Base-by-base conservation (phyloP, 805 yeast species). In the Metschnikowia bowlesiae region DNA sequence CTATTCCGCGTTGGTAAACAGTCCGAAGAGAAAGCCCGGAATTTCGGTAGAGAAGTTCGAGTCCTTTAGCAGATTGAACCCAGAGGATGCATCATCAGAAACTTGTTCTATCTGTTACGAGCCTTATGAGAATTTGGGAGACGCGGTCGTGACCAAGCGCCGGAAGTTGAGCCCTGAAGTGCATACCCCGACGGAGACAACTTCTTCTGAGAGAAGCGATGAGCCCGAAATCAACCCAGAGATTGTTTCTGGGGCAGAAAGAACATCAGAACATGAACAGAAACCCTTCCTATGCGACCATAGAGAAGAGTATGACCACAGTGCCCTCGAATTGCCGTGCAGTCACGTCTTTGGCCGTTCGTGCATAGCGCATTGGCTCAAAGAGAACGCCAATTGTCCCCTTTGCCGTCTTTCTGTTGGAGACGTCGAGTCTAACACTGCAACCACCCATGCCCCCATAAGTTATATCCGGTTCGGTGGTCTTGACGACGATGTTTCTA, bases 311-410 rank as follows among this genome's bases (percentile, higher is more conserved):
- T 57, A 48, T 38, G 47, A 49, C 31, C 97, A 94, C 64, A 65
- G 76, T 4, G 86, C 97, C 0, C 74, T 87, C 1, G 71, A 78
- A 51, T 74, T 92, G 78, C 94, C 96, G 0, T 92, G 99, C 66
- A 82, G 82, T 8, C 99, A 92, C 62, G 63, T 83, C 0, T 92
- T 94, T 72, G 98, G 99, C 6, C 77, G 83, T 53, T 78, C 81
- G n/a, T 92, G 99, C 70, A 71, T 90, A 26, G 79, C 75, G 51
- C 88, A 85, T 58, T 92, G 99, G 99, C 78, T 92, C 46, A 79
- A 77, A 53, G 70, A 79, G 26, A 83, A 86, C 59, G 78, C 81
- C 31, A 81, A 89, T 2, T 91, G 98, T 64, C 99, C 99, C 0
- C 68, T 92, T 43, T 92, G 99, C 64, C 81, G 98, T 51, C 73